Evolutionary conservation across 1,139 yeast genomes (phyloP).

Genomic region (Candida sanyaensis): DNA sequence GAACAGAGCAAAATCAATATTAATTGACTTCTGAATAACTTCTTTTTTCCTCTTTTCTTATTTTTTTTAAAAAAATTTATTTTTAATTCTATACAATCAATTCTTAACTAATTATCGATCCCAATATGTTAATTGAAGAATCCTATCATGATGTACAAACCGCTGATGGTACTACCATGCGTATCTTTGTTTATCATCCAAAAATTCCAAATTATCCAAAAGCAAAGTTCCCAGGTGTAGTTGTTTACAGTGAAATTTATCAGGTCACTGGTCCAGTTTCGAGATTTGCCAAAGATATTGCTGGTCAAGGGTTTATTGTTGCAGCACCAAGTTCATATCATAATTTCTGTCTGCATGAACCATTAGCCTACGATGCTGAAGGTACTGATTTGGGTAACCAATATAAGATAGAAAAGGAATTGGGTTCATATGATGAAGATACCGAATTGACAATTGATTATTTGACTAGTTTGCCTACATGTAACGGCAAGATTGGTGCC

Average conservation of each 20-base stretch:
- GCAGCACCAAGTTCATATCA: slow-evolving; percentile 81
- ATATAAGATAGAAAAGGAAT: slow-evolving; percentile 66
- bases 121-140: slow-evolving; percentile 67
- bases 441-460: slow-evolving; percentile 64
- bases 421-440: slow-evolving; percentile 78
- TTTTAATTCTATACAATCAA: not conserved
- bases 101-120: not conserved
- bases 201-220: slow-evolving; percentile 68
- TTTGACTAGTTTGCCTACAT: slow-evolving; percentile 56
- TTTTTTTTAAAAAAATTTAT: no score
- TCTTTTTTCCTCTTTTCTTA: not conserved
- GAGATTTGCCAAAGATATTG: slow-evolving; percentile 75
- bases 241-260: slow-evolving; percentile 72
- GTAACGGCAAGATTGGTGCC: slow-evolving; percentile 75
- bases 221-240: slow-evolving; percentile 79
- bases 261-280: slow-evolving; percentile 82
- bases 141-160: slow-evolving; percentile 65
- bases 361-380: slow-evolving; percentile 67
- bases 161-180: slow-evolving; percentile 65
- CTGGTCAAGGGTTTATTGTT: slow-evolving; percentile 77
- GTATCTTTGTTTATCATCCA: slow-evolving; percentile 70
- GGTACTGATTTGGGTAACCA: slow-evolving; percentile 79
- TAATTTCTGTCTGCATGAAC: slow-evolving; percentile 63
- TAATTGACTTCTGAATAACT: no score
- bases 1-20: no score